Base-by-base conservation (phyloP, 345 rosid species). In the Abelmoschus esculentus region DNA sequence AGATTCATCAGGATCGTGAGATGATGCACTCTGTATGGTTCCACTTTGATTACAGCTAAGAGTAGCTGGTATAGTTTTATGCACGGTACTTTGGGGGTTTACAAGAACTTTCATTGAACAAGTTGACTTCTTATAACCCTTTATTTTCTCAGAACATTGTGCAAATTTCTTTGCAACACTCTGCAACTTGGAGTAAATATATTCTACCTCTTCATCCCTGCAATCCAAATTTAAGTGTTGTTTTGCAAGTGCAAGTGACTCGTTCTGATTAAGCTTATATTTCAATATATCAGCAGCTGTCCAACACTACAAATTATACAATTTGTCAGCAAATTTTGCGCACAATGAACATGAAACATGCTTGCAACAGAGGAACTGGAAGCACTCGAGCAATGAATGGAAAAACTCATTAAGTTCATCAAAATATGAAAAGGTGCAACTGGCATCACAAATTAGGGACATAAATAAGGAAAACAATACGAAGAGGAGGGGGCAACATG, bases 271-370 rank as follows among this genome's bases (percentile, higher is more conserved):
- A 70, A 86, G 74, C 79, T 87, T 84, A 73, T 84, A 72, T 81
- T 84, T 83, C 80, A 79, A 75, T 81, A 90, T 62, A 77, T 87
- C 85, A 70, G 90, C 90, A 75, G 92, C 90, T 67, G 78, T 85
- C 98, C 97, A 91, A 79, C 89, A 87, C 99, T 95, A 83, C 74
- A 71, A 79, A 69, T 53, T 61, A 7, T 65, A 59, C 11, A 65
- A 64, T 46, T 50, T n/a, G 46, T 66, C 65, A 66, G 54, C 11
- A 22, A 22, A 42, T 44, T 44, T 49, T 19, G 17, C 0, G 3
- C 28, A 22, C 9, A 22, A 44, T 13, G 31, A 42, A 6, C 11
- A 19, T 18, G 17, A 34, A 40, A 40, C 68, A 42, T 64, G 68
- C 44, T 38, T 40, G 42, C 19, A 70, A 18, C 19, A 55, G 13